A percentile compares a stretch with the other conserved stretches of the same genome.
These are phyloP conservation scores for Tolypocladium inflatum DNA, from an alignment of 2,329 filamentous ascomycete species.

Conservation along the genomic window DNA sequence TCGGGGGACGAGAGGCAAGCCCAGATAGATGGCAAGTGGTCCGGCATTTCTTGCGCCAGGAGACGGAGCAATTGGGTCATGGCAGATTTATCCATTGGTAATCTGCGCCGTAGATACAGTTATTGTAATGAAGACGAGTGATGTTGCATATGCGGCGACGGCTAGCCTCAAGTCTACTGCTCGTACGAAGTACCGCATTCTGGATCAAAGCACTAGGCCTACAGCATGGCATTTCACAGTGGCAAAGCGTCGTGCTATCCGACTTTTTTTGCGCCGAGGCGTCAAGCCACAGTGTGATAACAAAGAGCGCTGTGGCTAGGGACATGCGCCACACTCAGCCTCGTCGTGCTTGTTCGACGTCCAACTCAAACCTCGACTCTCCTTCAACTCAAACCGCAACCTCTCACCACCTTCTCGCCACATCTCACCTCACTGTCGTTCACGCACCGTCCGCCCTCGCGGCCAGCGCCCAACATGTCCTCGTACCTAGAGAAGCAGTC, in stretches of 20 bases:
- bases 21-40: not conserved
- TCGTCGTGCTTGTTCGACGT: not conserved
- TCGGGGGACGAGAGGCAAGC: not conserved
- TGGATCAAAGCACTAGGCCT: no score
- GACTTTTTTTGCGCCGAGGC: not conserved
- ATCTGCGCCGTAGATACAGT: slow-evolving; percentile 2
- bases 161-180: not conserved
- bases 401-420: not conserved
- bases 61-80: slow-evolving; percentile 2
- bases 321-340: not conserved
- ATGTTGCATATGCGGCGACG: not conserved
- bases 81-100: slow-evolving; percentile 1
- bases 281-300: not conserved
- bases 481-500: slow-evolving; percentile 56
- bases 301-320: not conserved
- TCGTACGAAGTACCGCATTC: no score
- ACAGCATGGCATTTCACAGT: not conserved
- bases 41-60: not conserved
- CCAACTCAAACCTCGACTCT: not conserved
- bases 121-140: slow-evolving; percentile 2
- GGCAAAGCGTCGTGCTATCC: not conserved
- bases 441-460: not conserved
- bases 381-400: not conserved
- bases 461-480: slow-evolving; percentile 37
- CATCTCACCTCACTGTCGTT: not conserved